These are phyloP conservation scores for Taphrina betulina DNA, from an alignment of 1,139 yeast genomes.

Conservation along the genomic window DNA sequence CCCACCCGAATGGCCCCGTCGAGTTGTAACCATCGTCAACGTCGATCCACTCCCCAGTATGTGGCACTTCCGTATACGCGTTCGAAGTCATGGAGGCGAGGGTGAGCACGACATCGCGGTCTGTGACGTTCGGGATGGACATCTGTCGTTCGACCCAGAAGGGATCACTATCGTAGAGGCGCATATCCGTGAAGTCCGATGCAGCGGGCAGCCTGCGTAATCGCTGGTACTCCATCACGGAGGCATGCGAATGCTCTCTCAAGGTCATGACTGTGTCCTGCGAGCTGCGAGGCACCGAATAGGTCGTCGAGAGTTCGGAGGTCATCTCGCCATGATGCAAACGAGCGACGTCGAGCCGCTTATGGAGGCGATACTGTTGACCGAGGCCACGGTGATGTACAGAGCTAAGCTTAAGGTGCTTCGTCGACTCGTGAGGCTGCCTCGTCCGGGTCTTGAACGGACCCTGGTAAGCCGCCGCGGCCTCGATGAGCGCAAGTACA, in stretches of 20 bases:
- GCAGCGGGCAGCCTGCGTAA: too few species aligned
- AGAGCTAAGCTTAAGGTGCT: conserved; percentile 1
- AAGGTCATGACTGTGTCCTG: background rate
- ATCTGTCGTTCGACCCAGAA: conserved; percentile 1
- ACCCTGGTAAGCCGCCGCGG: conserved; percentile 5
- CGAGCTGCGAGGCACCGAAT: background rate
- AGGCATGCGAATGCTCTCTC: background rate
- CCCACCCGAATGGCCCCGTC: conserved; percentile 70
- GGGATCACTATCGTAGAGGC: background rate
- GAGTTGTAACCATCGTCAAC: conserved; percentile 62
- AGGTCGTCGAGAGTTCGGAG: background rate
- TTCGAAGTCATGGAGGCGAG: conserved; percentile 86
- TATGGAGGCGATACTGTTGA: conserved; percentile 15
- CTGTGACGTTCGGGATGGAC: conserved; percentile 68
- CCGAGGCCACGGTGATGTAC: conserved; percentile 21
- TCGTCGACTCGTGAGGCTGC: background rate
- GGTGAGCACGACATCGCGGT: conserved; percentile 67
- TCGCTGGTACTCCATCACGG: background rate
- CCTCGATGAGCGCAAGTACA: background rate
- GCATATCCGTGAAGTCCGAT: background rate
- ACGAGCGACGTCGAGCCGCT: background rate
- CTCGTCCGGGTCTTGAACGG: background rate
- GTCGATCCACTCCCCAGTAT: conserved; percentile 85
- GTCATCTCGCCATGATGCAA: background rate
- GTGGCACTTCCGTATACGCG: conserved; percentile 80